Evolutionary conservation across 225 moss, liverwort and hornwort genomes (phyloP), one percentile per base, ranked within the genome.

Genomic region (Asterella californica): DNA sequence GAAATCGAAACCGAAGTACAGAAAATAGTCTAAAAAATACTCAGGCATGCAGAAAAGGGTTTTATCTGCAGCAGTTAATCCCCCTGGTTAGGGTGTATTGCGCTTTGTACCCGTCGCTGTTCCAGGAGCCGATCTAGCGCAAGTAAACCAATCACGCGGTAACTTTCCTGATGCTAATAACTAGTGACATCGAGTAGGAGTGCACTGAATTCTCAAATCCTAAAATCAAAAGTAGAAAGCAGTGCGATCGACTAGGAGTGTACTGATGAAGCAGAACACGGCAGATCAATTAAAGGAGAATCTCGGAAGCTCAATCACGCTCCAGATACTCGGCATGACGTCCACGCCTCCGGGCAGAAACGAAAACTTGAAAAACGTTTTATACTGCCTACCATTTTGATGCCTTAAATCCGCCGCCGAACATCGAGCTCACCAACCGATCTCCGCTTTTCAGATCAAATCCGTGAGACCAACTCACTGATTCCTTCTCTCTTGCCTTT

Each of bases 401-500:
- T 80, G 91, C 88, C 85, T 94, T 99, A 79, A 99, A 99, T 80
- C 97, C 97, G 83, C 93, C 93, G 54, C 97, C 97, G 68, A 99
- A 93, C 93, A 99, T 92, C 46, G 92, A 85, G 74, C 75, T 81
- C 78, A 83, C 74, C 10, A 64, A 74, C 72, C 38, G 72, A 74
- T 79, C 78, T 66, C 64, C 27, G 32, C 60, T 74, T 11, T n/a
- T 10, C 12, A 10, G 33, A 66, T 0, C 1, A 15, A 30, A 34
- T 29, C 2, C 2, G 19, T 10, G 15, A 30, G 4, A 12, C 34
- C 33, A 21, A 66, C 10, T 8, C 66, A 10, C 11, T 66, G 14
- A 22, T 61, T 61, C 60, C 9, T 61, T 24, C 60, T 55, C 60
- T 22, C 60, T 17, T 27, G n/a, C 61, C 11, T 27, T 61, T 61